phyloP scores from a whole-genome alignment of 1,284 basidiomycete species.

The Pascua guehoae region DNA sequence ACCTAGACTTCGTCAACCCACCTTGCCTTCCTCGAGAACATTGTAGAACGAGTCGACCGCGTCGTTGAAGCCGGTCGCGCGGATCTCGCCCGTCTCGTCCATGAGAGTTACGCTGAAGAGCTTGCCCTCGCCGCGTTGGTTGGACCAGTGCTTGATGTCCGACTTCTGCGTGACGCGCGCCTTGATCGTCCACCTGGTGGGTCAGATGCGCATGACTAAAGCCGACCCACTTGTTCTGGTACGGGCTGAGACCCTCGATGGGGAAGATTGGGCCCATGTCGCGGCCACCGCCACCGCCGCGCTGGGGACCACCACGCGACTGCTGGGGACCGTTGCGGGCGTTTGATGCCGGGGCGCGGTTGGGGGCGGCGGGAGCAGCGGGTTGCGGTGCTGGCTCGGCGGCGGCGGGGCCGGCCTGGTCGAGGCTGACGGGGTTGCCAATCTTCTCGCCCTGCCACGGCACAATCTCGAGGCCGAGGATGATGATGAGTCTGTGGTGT shows the following conservation, averaged over 20 bases:
- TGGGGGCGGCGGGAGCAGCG: conserved; percentile 21
- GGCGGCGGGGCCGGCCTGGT: conserved; percentile 33
- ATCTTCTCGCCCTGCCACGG: conserved; percentile 62
- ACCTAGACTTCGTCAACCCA: conserved; percentile 39
- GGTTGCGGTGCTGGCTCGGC: conserved; percentile 20
- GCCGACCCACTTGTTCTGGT: conserved; percentile 74
- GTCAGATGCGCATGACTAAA: neutral
- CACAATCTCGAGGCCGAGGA: conserved; percentile 68
- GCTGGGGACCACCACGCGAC: conserved; percentile 15
- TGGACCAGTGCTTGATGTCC: conserved; percentile 87
- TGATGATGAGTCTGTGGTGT: conserved; percentile 68
- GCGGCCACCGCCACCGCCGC: conserved; percentile 18
- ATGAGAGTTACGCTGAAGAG: conserved; percentile 89
- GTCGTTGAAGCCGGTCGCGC: conserved; percentile 87
- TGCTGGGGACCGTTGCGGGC: conserved; percentile 23
- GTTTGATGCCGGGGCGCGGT: conserved; percentile 26
- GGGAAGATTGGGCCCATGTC: conserved; percentile 63
- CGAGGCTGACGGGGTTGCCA: conserved; percentile 61
- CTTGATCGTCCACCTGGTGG: conserved; percentile 80
- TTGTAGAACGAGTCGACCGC: conserved; percentile 80
- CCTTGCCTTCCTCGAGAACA: conserved; percentile 83
- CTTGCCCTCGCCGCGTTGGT: conserved; percentile 88
- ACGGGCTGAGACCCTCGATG: conserved; percentile 92
- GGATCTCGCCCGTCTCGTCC: conserved; percentile 93
- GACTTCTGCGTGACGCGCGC: conserved; percentile 87